Evolutionary conservation across 1,284 basidiomycete genomes (phyloP).

Genomic region (Coriolopsis trogii): DNA sequence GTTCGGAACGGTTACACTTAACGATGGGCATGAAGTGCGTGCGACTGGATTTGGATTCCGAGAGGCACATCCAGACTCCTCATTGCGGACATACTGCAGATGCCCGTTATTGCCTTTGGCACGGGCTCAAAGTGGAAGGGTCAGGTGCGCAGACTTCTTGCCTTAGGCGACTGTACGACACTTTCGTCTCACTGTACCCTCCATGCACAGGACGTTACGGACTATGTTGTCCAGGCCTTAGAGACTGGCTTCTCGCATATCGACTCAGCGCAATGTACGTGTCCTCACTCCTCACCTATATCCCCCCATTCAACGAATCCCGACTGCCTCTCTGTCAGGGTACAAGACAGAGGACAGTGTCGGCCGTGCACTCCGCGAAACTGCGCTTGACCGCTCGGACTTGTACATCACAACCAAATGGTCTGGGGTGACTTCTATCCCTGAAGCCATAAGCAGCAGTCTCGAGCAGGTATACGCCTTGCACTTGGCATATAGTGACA

Average conservation of each 20-base stretch:
- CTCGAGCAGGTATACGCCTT: conserved; percentile 50
- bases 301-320: background rate
- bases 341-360: conserved; percentile 46
- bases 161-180: background rate
- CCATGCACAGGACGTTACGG: conserved; percentile 36
- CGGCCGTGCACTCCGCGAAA: conserved; percentile 40
- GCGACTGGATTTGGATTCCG: background rate
- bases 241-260: conserved; percentile 40
- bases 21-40: conserved; percentile 34
- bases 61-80: background rate
- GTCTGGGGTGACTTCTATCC: conserved; percentile 55
- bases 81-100: conserved; percentile 15
- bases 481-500: background rate
- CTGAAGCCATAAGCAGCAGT: conserved; percentile 57
- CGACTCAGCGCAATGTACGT: conserved; percentile 37
- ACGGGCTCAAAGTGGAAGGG: conserved; percentile 39
- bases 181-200: background rate
- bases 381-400: conserved; percentile 37
- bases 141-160: conserved; percentile 22
- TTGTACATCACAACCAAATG: conserved; percentile 55
- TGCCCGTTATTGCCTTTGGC: conserved; percentile 36
- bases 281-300: background rate
- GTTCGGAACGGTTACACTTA: conserved; percentile 32
- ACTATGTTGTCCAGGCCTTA: conserved; percentile 37
- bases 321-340: no score